These are phyloP conservation scores for Cajanus cajan DNA, from an alignment of 306 rosid genomes.

Conservation along the genomic window DNA sequence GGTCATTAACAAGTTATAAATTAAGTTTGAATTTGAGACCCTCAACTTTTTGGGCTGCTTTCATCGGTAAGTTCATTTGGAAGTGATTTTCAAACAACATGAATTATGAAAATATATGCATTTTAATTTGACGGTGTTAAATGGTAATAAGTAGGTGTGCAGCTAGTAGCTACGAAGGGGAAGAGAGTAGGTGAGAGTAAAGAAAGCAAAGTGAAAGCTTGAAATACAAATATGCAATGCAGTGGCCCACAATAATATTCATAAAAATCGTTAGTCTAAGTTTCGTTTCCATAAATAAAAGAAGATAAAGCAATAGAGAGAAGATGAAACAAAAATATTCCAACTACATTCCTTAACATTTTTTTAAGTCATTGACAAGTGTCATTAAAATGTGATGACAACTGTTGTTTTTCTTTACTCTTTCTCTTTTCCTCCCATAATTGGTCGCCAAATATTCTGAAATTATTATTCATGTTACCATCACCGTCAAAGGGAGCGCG, in stretches of 20 bases:
- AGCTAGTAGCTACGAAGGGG: background rate
- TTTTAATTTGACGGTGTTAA: background rate
- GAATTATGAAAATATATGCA: background rate
- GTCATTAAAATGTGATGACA: background rate
- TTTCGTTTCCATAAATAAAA: background rate
- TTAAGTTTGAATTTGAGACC: background rate
- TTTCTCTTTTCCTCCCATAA: background rate
- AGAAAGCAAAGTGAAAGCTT: background rate
- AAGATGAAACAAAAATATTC: background rate
- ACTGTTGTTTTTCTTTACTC: background rate
- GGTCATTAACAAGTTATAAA: background rate
- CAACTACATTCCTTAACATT: background rate
- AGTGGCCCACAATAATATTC: background rate
- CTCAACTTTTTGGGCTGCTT: background rate
- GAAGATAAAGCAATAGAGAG: constrained; percentile 13
- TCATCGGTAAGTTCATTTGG: background rate
- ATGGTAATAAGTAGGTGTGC: background rate
- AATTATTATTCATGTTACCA: background rate
- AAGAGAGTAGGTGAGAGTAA: background rate
- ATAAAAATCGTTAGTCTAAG: background rate
- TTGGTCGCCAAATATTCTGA: background rate
- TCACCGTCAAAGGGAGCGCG: background rate
- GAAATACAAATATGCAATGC: background rate
- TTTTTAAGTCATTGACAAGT: background rate
- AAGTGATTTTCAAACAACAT: background rate